Evolutionary conservation across 2,329 filamentous ascomycete genomes (phyloP).

Genomic region (Claviceps sp.): DNA sequence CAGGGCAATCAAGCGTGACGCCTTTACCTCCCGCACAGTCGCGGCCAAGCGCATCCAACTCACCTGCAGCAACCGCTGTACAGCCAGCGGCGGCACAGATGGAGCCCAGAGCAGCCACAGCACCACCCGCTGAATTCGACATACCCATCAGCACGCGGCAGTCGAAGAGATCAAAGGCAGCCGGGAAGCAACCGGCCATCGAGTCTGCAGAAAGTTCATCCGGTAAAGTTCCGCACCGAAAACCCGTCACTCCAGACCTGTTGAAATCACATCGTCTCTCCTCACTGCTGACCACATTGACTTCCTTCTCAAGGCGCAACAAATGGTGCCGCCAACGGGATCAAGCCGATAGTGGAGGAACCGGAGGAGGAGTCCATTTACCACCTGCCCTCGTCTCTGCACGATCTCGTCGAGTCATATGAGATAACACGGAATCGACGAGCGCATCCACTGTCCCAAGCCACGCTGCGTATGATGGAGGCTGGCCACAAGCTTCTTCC

Average conservation of each 20-base stretch:
- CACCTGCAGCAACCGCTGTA: conserved; percentile 33
- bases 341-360: conserved; percentile 29
- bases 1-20: conserved; percentile 41
- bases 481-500: conserved; percentile 63
- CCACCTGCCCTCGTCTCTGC: conserved; percentile 76
- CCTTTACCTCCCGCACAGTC: conserved; percentile 39
- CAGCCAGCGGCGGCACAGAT: conserved; percentile 31
- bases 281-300: background rate
- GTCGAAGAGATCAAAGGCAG: conserved; percentile 28
- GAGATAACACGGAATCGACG: conserved; percentile 67
- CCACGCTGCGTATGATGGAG: conserved; percentile 61
- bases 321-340: conserved; percentile 40
- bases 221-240: conserved; percentile 20
- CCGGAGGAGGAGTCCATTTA: conserved; percentile 71
- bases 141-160: conserved; percentile 15
- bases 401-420: conserved; percentile 83
- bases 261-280: background rate
- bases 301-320: conserved; percentile 20
- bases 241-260: background rate
- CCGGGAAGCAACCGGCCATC: conserved; percentile 29
- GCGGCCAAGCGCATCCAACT: conserved; percentile 40
- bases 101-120: background rate
- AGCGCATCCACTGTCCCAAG: conserved; percentile 45
- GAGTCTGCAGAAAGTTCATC: conserved; percentile 31
- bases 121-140: conserved; percentile 12